Conservation (phyloP, 192 early-diverging fungal genomes). For the Irineochytrium annulatum region DNA sequence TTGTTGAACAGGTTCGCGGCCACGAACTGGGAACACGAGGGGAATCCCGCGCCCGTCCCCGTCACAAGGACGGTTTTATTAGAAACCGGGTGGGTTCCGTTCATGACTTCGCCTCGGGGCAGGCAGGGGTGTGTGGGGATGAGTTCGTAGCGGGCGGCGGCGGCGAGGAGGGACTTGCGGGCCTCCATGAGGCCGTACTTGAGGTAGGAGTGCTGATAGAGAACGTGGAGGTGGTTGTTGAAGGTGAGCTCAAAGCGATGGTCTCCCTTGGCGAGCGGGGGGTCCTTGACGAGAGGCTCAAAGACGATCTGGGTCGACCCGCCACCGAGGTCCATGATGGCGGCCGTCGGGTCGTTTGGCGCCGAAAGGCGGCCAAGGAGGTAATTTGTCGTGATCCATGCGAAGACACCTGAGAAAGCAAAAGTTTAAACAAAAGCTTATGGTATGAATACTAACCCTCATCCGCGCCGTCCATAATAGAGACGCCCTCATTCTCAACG, state of each 20-base stretch:
- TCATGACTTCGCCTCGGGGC: constrained; percentile 41
- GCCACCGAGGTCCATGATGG: constrained; percentile 94
- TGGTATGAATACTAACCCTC: constrained; percentile 62
- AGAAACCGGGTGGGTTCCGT: constrained; percentile 10
- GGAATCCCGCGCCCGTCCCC: constrained; percentile 48
- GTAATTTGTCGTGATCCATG: constrained; percentile 98
- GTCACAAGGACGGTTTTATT: constrained; percentile 16
- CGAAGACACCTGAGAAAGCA: constrained; percentile 66
- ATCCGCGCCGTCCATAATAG: constrained; percentile 92
- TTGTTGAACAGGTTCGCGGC: constrained; percentile 72
- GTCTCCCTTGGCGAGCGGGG: constrained; percentile 57
- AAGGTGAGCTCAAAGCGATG: constrained; percentile 70
- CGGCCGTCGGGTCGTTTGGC: constrained; percentile 62
- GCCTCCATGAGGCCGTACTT: constrained; percentile 89
- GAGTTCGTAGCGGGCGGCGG: constrained; percentile 4
- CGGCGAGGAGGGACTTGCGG: constrained; percentile 64
- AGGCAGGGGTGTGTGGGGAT: constrained; percentile 57
- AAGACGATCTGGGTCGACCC: constrained; percentile 97
- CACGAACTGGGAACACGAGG: constrained; percentile 47
- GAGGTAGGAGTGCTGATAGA: constrained; percentile 96
- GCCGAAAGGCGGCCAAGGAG: constrained; percentile 60
- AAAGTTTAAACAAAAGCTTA: background rate
- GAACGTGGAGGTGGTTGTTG: constrained; percentile 64
- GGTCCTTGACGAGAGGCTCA: constrained; percentile 58
- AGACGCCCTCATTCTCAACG: constrained; percentile 62